These are phyloP conservation scores for Penicillium malachiteum DNA, from an alignment of 495 filamentous ascomycete genomes.

Conservation along the genomic window DNA sequence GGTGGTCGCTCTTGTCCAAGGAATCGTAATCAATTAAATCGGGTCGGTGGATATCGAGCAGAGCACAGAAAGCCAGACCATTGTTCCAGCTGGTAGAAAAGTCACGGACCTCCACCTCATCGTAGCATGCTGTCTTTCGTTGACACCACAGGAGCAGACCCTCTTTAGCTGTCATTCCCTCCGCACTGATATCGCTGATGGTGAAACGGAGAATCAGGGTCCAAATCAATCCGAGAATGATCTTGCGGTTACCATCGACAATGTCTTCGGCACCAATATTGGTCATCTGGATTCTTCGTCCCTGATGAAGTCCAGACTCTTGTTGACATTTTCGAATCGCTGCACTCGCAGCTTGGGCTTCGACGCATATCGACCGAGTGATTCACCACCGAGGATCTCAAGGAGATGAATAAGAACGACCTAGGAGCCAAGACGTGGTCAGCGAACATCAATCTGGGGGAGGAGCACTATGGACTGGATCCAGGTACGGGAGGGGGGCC, in stretches of 20 bases:
- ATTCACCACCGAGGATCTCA: conserved; percentile 90
- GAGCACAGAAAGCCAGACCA: conserved; percentile 91
- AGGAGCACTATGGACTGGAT: not conserved
- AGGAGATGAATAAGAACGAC: conserved; percentile 94
- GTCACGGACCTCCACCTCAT: conserved; percentile 89
- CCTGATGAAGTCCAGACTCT: conserved; percentile 87
- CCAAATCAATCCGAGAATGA: conserved; percentile 96
- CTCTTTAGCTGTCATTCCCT: conserved; percentile 97
- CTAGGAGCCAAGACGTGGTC: conserved; percentile 37
- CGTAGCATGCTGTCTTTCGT: conserved; percentile 96
- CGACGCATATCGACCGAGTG: conserved; percentile 92
- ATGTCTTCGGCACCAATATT: conserved; percentile 99
- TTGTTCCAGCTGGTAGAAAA: conserved; percentile 97
- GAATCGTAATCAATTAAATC: conserved; percentile 96
- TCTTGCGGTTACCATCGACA: conserved; percentile 96
- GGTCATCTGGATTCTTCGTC: conserved; percentile 89
- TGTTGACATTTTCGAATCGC: conserved; percentile 97
- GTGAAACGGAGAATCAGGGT: conserved; percentile 96
- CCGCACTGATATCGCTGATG: conserved; percentile 96
- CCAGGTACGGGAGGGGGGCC: no score
- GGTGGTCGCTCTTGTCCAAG: conserved; percentile 90
- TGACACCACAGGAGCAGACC: conserved; percentile 96
- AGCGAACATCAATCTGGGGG: not conserved
- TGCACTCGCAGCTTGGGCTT: conserved; percentile 95
- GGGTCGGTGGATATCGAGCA: conserved; percentile 94